These are phyloP conservation scores for Hyaloraphidium curvatum DNA, from an alignment of 192 early-diverging fungal genomes.

Conservation along the genomic window DNA sequence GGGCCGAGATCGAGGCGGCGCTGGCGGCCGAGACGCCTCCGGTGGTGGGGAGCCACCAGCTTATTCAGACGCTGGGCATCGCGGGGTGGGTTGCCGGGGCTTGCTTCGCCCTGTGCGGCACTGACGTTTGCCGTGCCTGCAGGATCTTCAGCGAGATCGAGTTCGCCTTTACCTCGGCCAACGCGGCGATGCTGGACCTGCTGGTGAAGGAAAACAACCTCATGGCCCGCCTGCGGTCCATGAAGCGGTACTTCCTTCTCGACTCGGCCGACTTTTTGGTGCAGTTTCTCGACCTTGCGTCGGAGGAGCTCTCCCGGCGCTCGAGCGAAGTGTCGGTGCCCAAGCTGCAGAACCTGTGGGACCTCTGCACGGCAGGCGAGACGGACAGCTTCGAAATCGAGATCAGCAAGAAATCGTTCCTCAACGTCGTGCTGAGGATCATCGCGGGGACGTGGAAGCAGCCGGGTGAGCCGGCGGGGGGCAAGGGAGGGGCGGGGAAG, in stretches of 20 bases:
- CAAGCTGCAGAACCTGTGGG: conserved; percentile 64
- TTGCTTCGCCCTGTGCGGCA: neutral
- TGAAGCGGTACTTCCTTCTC: conserved; percentile 84
- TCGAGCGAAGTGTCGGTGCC: conserved; percentile 42
- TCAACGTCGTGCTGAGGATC: conserved; percentile 53
- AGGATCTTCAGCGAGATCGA: conserved; percentile 45
- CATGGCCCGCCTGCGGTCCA: conserved; percentile 52
- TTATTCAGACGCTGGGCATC: conserved; percentile 36
- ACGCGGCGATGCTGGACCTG: conserved; percentile 58
- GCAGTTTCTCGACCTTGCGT: conserved; percentile 83
- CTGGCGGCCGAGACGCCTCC: neutral
- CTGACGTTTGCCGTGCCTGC: neutral
- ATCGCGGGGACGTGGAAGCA: conserved; percentile 44
- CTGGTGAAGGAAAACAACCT: conserved; percentile 62
- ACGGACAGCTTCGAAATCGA: conserved; percentile 73
- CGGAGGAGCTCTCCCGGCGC: conserved; percentile 51
- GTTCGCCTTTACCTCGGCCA: conserved; percentile 71
- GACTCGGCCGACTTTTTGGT: conserved; percentile 86
- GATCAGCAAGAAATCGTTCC: conserved; percentile 32
- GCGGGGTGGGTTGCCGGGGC: conserved; percentile 9
- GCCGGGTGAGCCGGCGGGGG: conserved; percentile 9
- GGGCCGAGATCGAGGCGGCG: neutral
- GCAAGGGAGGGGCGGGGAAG: conserved; percentile 1
- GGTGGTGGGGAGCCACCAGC: conserved; percentile 16
- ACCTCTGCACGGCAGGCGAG: conserved; percentile 71